Conservation (phyloP, 805 yeast species). For the Candida oleophila region DNA sequence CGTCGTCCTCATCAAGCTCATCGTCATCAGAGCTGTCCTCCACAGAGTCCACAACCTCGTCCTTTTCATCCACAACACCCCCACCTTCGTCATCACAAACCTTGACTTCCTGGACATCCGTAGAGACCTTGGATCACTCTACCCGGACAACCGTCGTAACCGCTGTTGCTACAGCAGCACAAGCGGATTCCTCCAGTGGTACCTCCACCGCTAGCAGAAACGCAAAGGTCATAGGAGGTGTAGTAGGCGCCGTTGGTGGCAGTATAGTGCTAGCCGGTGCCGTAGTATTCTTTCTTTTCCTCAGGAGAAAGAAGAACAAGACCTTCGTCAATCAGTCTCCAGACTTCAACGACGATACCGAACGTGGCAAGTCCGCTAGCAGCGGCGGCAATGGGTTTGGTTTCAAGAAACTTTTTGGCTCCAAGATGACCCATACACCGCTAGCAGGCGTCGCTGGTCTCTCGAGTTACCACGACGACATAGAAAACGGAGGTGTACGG, state of each 20-base stretch:
- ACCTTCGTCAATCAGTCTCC: constrained; percentile 41
- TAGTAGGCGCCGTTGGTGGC: constrained; percentile 49
- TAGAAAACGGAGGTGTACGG: constrained; percentile 24
- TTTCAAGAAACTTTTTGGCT: constrained; percentile 30
- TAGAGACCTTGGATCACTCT: constrained; percentile 22
- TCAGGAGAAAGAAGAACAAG: constrained; percentile 28
- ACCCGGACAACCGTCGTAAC: constrained; percentile 42
- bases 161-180: constrained; percentile 32
- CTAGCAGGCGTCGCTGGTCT: constrained; percentile 11
- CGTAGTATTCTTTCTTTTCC: constrained; percentile 34
- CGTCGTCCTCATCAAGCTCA: neutral
- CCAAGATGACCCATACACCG: constrained; percentile 14
- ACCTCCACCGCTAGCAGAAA: constrained; percentile 20
- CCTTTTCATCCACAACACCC: constrained; percentile 3
- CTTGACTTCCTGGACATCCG: constrained; percentile 7
- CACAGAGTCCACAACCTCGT: constrained; percentile 1
- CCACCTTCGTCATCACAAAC: constrained; percentile 5
- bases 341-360: constrained; percentile 37
- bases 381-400: constrained; percentile 17
- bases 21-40: neutral
- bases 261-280: constrained; percentile 38
- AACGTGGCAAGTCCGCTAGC: constrained; percentile 15
- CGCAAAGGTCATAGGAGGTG: constrained; percentile 39
- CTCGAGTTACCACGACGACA: constrained; percentile 21
- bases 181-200: constrained; percentile 11